These are phyloP conservation scores for Saturnispora bothae DNA, from an alignment of 805 yeast genomes.

Conservation along the genomic window DNA sequence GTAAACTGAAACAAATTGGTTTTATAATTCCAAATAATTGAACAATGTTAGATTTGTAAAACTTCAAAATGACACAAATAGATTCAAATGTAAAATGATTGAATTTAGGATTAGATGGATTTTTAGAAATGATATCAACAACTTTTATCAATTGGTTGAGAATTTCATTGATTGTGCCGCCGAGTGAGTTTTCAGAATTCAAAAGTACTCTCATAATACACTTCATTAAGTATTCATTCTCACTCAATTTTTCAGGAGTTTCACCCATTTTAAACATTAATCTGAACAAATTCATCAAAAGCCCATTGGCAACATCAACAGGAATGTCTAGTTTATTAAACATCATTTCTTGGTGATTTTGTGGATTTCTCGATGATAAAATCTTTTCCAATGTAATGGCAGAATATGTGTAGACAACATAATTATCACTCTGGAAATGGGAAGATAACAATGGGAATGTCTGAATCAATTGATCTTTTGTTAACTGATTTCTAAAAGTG, in stretches of 20 bases:
- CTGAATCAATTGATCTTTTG: slow-evolving; percentile 70
- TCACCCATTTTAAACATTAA: slow-evolving; percentile 49
- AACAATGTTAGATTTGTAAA: slow-evolving; percentile 26
- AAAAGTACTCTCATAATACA: slow-evolving; percentile 74
- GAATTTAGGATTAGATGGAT: slow-evolving; percentile 93
- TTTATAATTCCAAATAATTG: slow-evolving; percentile 43
- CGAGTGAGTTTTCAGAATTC: slow-evolving; percentile 59
- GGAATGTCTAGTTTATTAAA: slow-evolving; percentile 68
- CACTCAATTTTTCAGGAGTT: slow-evolving; percentile 85
- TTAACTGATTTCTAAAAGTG: slow-evolving; percentile 85
- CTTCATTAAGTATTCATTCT: slow-evolving; percentile 88
- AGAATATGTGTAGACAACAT: slow-evolving; percentile 86
- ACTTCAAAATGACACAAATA: slow-evolving; percentile 64
- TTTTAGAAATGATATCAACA: slow-evolving; percentile 59
- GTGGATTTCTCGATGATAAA: slow-evolving; percentile 57
- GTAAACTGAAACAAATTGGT: slow-evolving; percentile 55
- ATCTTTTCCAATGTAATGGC: slow-evolving; percentile 89
- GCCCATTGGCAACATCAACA: slow-evolving; percentile 43
- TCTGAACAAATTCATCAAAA: slow-evolving; percentile 56
- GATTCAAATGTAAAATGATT: slow-evolving; percentile 87
- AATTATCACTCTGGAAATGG: slow-evolving; percentile 55
- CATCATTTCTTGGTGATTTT: slow-evolving; percentile 44
- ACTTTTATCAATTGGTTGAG: slow-evolving; percentile 62
- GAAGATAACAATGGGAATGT: slow-evolving; percentile 69
- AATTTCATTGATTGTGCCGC: slow-evolving; percentile 34